A percentile compares a stretch with the other conserved stretches of the same genome.
These are phyloP conservation scores for Warburgia ugandensis DNA, from an alignment of 164 flowering plant genomes.

Conservation along the genomic window DNA sequence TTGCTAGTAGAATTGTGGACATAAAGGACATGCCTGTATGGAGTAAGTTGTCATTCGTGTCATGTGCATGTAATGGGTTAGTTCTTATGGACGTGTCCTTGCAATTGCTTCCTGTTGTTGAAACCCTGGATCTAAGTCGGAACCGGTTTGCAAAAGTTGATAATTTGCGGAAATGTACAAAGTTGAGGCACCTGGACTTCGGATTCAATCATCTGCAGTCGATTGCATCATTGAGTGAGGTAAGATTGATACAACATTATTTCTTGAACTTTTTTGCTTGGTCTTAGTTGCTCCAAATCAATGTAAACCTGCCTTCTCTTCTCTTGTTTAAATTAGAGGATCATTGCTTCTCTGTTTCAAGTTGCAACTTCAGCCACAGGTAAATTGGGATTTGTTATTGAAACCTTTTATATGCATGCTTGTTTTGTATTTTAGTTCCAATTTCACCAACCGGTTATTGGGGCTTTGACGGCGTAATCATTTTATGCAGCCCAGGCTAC, in stretches of 20 bases:
- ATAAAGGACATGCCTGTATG: slow-evolving; percentile 78
- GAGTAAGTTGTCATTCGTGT: slow-evolving; percentile 72
- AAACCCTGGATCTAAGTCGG: slow-evolving; percentile 84
- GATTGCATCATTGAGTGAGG: slow-evolving; percentile 60
- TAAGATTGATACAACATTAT: slow-evolving; percentile 14
- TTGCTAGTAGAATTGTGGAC: slow-evolving; percentile 85
- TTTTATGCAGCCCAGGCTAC: no score
- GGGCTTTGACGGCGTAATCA: no score
- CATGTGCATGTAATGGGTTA: slow-evolving; percentile 78
- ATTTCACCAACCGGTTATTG: no score
- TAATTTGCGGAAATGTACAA: slow-evolving; percentile 67
- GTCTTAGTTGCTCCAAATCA: not conserved
- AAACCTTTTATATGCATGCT: no score
- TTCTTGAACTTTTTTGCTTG: not conserved
- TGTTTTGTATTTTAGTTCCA: no score
- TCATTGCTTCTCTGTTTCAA: no score
- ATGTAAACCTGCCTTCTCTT: no score
- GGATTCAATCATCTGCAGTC: slow-evolving; percentile 81
- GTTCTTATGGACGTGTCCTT: slow-evolving; percentile 93
- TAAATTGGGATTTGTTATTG: no score
- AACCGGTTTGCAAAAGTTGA: slow-evolving; percentile 86
- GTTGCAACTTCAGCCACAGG: no score
- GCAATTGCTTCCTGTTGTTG: slow-evolving; percentile 87
- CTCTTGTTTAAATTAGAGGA: no score
- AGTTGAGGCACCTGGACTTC: slow-evolving; percentile 77